Evolutionary conservation across 805 yeast species (phyloP).

Genomic region (Yamadazyma ubonensis): DNA sequence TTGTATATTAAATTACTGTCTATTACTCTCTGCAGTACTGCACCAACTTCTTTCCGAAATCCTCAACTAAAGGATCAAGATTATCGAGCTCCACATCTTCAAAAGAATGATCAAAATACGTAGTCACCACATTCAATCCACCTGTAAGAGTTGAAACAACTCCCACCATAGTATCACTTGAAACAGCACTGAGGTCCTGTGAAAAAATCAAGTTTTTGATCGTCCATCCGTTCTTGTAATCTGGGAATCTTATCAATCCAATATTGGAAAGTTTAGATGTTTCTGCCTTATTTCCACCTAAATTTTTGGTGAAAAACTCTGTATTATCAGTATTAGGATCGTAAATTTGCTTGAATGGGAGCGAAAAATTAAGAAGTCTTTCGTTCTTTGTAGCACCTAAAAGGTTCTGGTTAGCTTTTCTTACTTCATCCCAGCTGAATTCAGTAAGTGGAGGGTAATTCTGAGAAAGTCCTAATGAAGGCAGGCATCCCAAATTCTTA

Average conservation of each 20-base stretch:
- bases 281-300: conserved; percentile 30
- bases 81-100: conserved; percentile 23
- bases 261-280: conserved; percentile 36
- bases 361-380: conserved; percentile 22
- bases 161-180: conserved; percentile 35
- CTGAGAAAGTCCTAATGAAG: conserved; percentile 33
- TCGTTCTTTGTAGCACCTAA: conserved; percentile 20
- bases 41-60: conserved; percentile 21
- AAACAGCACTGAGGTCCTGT: conserved; percentile 35
- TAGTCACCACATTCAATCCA: conserved; percentile 36
- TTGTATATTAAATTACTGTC: too few relatives aligned
- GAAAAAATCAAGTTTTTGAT: conserved; percentile 33
- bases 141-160: conserved; percentile 30
- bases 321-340: conserved; percentile 13
- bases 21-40: conserved; percentile 7
- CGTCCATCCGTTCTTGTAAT: conserved; percentile 22
- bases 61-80: conserved; percentile 23
- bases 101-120: conserved; percentile 27
- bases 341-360: conserved; percentile 19
- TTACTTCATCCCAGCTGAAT: conserved; percentile 35
- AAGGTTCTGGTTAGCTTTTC: conserved; percentile 21
- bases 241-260: conserved; percentile 29
- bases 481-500: conserved; percentile 32
- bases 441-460: conserved; percentile 28
- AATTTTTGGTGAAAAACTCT: conserved; percentile 21